These are phyloP conservation scores for Macrophomina pseudophaseolina DNA, from an alignment of 2,329 filamentous ascomycete species.

Conservation along the genomic window DNA sequence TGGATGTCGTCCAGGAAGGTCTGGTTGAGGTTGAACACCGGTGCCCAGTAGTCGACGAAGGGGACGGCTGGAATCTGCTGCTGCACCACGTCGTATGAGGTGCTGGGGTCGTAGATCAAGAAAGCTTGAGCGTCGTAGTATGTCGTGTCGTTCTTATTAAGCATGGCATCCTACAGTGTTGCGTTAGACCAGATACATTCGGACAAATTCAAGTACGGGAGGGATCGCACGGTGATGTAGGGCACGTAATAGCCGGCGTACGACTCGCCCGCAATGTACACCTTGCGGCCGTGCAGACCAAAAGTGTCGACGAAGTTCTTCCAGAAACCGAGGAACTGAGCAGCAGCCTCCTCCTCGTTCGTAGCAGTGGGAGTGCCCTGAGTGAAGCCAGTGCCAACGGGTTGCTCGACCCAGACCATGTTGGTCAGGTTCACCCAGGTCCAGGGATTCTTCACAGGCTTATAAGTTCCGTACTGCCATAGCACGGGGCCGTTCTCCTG, in stretches of 20 bases:
- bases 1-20: slow-evolving; percentile 60
- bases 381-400: slow-evolving; percentile 72
- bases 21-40: slow-evolving; percentile 68
- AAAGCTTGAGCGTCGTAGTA: slow-evolving; percentile 66
- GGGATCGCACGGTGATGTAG: slow-evolving; percentile 49
- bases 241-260: slow-evolving; percentile 60
- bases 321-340: slow-evolving; percentile 79
- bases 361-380: slow-evolving; percentile 68
- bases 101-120: slow-evolving; percentile 74
- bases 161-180: slow-evolving; percentile 63
- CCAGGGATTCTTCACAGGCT: slow-evolving; percentile 48
- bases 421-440: slow-evolving; percentile 70
- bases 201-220: slow-evolving; percentile 56
- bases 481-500: slow-evolving; percentile 55
- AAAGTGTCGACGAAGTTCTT: slow-evolving; percentile 78
- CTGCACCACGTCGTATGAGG: slow-evolving; percentile 60
- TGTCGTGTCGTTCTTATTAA: slow-evolving; percentile 67
- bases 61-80: slow-evolving; percentile 60
- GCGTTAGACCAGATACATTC: slow-evolving; percentile 62
- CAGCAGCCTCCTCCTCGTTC: slow-evolving; percentile 69
- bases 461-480: slow-evolving; percentile 51
- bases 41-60: slow-evolving; percentile 65
- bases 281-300: slow-evolving; percentile 66
- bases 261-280: slow-evolving; percentile 76
- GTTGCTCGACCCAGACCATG: slow-evolving; percentile 74